A percentile compares a stretch with the other conserved stretches of the same genome.
Conservation (phyloP, 2,329 filamentous ascomycete genomes). For the Fusarium falciforme region DNA sequence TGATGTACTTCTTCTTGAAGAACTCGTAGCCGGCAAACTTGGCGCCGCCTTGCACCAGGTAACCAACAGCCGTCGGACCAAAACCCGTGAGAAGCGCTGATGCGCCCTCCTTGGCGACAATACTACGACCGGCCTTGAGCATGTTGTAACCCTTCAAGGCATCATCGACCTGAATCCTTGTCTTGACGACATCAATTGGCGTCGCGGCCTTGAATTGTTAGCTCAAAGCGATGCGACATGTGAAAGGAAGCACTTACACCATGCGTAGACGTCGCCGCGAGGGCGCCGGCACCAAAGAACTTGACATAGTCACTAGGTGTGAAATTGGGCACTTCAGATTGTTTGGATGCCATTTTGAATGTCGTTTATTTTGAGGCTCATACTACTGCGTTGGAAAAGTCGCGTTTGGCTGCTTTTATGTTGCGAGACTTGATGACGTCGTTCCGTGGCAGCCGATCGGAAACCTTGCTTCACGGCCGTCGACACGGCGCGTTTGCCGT, state of each 20-base stretch:
- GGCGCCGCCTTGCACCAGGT: constrained; percentile 89
- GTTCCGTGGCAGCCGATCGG: constrained; percentile 6
- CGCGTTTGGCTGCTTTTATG: constrained; percentile 30
- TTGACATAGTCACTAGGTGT: constrained; percentile 59
- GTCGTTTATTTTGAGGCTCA: neutral
- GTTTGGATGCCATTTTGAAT: constrained; percentile 39
- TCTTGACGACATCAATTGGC: constrained; percentile 81
- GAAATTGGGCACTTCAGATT: constrained; percentile 54
- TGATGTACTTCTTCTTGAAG: constrained; percentile 91
- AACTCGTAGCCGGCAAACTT: constrained; percentile 95
- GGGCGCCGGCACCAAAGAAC: constrained; percentile 64
- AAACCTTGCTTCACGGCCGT: constrained; percentile 2
- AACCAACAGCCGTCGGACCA: constrained; percentile 86
- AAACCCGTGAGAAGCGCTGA: constrained; percentile 84
- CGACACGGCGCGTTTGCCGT: constrained; percentile 11
- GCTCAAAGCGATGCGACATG: neutral
- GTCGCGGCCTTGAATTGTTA: constrained; percentile 57
- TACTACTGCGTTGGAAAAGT: neutral
- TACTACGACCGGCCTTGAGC: constrained; percentile 81
- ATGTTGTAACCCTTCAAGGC: constrained; percentile 86
- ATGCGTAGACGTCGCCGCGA: constrained; percentile 64
- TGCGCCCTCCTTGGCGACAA: constrained; percentile 82
- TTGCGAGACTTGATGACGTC: constrained; percentile 22
- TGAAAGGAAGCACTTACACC: constrained; percentile 52
- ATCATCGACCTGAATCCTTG: constrained; percentile 90